Conservation (phyloP, 495 filamentous ascomycete species). For the Aspergillus haitiensis region DNA sequence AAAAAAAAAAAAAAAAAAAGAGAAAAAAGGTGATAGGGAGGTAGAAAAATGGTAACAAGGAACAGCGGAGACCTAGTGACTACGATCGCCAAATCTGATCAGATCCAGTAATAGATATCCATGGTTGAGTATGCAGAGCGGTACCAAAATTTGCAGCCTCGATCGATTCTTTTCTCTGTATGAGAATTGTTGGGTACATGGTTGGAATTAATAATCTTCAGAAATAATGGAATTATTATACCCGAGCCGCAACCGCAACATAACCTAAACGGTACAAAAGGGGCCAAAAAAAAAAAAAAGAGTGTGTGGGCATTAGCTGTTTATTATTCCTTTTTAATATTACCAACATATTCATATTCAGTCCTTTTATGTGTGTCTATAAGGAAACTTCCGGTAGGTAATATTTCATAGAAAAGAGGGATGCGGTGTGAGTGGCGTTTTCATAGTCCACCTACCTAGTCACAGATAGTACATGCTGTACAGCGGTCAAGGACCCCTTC, state of each 20-base stretch:
- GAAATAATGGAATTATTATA: not conserved
- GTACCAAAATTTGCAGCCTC: not conserved
- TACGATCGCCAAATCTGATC: constrained; percentile 21
- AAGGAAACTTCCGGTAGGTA: constrained; percentile 5
- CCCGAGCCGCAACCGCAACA: no score
- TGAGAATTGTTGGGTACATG: constrained; percentile 1
- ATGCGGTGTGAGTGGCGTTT: constrained; percentile 23
- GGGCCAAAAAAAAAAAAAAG: not conserved
- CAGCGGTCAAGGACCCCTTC: constrained; percentile 14
- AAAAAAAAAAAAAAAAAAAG: constrained; percentile 5
- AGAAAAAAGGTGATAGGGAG: constrained; percentile 3
- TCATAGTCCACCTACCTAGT: constrained; percentile 14
- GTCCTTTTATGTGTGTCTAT: constrained; percentile 2
- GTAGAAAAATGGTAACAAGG: constrained; percentile 1
- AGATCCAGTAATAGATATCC: constrained; percentile 6
- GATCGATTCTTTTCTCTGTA: not conserved
- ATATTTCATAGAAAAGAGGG: constrained; percentile 14
- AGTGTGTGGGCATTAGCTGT: no score
- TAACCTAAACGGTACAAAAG: not conserved
- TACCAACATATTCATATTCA: not conserved
- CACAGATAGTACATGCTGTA: constrained; percentile 8
- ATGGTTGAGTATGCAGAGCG: constrained; percentile 4
- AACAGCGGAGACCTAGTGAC: constrained; percentile 1
- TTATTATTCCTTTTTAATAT: not conserved
- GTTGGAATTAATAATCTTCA: constrained; percentile 11